Percentiles rank a stretch among this genome's conserved stretches.
phyloP scores from a whole-genome alignment of 2,329 filamentous ascomycete species.

The Claviceps monticola region DNA sequence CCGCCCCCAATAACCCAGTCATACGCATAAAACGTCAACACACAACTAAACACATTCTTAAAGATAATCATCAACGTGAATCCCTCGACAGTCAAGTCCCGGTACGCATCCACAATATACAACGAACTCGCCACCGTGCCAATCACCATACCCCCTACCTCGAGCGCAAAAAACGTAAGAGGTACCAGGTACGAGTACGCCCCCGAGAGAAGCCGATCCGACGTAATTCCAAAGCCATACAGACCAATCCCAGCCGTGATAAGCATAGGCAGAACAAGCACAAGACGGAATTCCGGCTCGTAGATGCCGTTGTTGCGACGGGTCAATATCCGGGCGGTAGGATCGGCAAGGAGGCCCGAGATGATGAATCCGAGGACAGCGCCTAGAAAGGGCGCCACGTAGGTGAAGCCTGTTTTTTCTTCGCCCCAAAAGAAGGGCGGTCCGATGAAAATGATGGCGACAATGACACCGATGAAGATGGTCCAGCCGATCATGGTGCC shows the following conservation, averaged over 20 bases:
- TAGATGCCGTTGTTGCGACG: constrained; percentile 66
- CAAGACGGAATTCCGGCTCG: constrained; percentile 79
- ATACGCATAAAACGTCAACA: constrained; percentile 70
- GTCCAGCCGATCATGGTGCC: constrained; percentile 91
- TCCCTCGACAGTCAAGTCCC: constrained; percentile 71
- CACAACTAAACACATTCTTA: constrained; percentile 88
- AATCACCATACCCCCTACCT: constrained; percentile 83
- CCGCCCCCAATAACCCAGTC: constrained; percentile 62
- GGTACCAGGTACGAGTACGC: constrained; percentile 61
- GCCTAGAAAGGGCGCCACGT: constrained; percentile 74
- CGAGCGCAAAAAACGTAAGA: constrained; percentile 68
- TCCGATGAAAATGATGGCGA: constrained; percentile 70
- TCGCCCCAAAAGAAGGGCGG: constrained; percentile 72
- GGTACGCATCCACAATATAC: constrained; percentile 88
- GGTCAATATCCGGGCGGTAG: constrained; percentile 56
- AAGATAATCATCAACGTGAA: constrained; percentile 86
- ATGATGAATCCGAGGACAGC: constrained; percentile 64
- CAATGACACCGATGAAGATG: constrained; percentile 74
- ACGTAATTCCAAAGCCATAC: constrained; percentile 71
- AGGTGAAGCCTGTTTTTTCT: constrained; percentile 72
- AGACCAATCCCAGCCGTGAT: constrained; percentile 65
- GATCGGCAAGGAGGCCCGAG: constrained; percentile 63
- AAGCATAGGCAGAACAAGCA: constrained; percentile 72
- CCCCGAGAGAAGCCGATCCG: constrained; percentile 37
- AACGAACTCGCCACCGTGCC: constrained; percentile 74